phyloP scores from a whole-genome alignment of 1,284 basidiomycete species.

The Porogramme epimiltina region DNA sequence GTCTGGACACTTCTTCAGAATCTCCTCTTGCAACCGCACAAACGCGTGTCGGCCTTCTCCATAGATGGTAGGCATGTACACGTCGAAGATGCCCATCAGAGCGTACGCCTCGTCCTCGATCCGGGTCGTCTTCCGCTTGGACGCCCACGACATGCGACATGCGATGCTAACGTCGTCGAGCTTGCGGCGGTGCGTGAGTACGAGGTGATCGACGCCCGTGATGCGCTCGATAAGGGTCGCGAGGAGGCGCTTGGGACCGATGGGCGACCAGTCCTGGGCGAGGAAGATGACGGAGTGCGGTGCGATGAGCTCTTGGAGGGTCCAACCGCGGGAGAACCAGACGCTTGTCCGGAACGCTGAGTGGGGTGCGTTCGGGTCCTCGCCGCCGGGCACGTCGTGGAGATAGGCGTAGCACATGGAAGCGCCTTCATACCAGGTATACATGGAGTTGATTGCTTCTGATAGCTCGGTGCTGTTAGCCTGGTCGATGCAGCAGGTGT shows the following conservation, averaged over 20 bases:
- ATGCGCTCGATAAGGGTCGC: constrained; percentile 13
- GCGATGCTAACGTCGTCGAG: constrained; percentile 18
- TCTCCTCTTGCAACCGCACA: constrained; percentile 19
- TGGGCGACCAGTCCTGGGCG: constrained; percentile 10
- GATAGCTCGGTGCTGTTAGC: constrained; percentile 18
- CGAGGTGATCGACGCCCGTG: constrained; percentile 14
- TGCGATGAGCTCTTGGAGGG: constrained; percentile 21
- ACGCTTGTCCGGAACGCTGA: constrained; percentile 12
- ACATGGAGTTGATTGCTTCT: constrained; percentile 22
- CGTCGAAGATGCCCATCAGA: constrained; percentile 21
- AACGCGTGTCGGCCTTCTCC: constrained; percentile 17
- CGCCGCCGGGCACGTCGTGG: constrained; percentile 11
- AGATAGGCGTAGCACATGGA: constrained; percentile 21
- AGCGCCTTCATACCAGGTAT: constrained; percentile 9
- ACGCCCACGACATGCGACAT: constrained; percentile 21
- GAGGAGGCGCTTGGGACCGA: constrained; percentile 13
- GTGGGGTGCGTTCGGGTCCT: constrained; percentile 5
- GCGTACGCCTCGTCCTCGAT: constrained; percentile 18
- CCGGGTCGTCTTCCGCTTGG: constrained; percentile 8
- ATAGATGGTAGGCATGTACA: constrained; percentile 18
- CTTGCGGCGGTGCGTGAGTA: constrained; percentile 12
- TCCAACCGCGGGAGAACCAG: constrained; percentile 18
- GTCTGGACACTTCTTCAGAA: constrained; percentile 13
- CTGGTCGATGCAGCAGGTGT: constrained; percentile 20
- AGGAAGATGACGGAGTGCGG: constrained; percentile 17